These are phyloP conservation scores for Mucor indicus DNA, from an alignment of 371 early-diverging fungal genomes.

Conservation along the genomic window DNA sequence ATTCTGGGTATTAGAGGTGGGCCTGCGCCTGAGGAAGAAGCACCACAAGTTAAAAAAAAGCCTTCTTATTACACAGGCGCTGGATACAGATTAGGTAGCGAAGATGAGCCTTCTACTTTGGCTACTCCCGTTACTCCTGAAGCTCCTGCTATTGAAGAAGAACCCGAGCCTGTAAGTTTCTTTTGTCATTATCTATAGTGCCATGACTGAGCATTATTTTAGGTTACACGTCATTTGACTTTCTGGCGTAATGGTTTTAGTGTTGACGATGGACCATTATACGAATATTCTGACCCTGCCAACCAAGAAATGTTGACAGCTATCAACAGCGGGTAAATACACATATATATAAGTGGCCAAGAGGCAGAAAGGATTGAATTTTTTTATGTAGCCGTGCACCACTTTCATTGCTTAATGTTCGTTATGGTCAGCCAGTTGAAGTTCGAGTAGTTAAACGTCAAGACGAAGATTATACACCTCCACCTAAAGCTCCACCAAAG, in stretches of 20 bases:
- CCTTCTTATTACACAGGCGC: conserved; percentile 59
- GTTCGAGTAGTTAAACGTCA: conserved; percentile 80
- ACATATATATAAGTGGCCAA: not conserved
- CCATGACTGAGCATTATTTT: too few species aligned
- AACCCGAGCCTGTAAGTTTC: conserved; percentile 37
- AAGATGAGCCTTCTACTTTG: conserved; percentile 55
- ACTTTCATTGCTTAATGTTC: conserved; percentile 81
- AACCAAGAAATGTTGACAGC: conserved; percentile 80
- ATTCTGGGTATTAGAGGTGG: conserved; percentile 43
- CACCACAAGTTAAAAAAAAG: conserved; percentile 22
- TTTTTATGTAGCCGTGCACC: conserved; percentile 69
- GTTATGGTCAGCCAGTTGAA: conserved; percentile 89
- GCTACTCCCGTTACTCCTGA: conserved; percentile 15
- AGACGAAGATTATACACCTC: conserved; percentile 85
- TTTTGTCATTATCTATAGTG: too few species aligned
- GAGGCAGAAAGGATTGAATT: not conserved
- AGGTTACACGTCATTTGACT: conserved; percentile 76
- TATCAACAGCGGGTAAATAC: conserved; percentile 80
- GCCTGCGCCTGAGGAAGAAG: conserved; percentile 44
- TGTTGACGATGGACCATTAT: conserved; percentile 90
- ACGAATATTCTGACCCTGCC: conserved; percentile 81
- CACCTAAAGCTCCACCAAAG: conserved; percentile 71
- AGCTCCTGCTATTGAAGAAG: conserved; percentile 13
- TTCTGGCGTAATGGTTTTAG: conserved; percentile 97
- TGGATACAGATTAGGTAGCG: conserved; percentile 68